Evolutionary conservation across 371 early-diverging fungal species (phyloP).

Genomic region (Polyrhizophydium stewartii): DNA sequence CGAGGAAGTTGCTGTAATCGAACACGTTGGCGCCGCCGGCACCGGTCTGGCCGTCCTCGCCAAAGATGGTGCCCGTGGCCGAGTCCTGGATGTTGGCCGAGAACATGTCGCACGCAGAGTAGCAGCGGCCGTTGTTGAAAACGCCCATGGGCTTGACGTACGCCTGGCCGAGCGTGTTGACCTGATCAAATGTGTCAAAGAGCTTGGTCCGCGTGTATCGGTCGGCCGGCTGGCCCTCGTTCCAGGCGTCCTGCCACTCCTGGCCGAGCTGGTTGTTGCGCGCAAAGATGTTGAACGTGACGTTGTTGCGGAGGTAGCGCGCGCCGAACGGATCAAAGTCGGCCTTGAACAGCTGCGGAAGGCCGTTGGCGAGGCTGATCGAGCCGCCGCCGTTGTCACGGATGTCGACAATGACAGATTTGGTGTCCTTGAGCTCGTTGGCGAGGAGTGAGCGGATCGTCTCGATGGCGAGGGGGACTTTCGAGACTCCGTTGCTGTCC

Average conservation of each 20-base stretch:
- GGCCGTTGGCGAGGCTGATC: constrained; percentile 8
- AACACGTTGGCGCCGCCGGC: constrained; percentile 27
- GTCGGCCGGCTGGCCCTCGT: constrained; percentile 11
- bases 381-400: constrained; percentile 22
- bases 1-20: constrained; percentile 4
- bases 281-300: constrained; percentile 6
- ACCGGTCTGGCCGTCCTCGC: constrained; percentile 26
- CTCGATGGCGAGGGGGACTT: background rate
- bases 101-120: constrained; percentile 27
- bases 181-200: constrained; percentile 3
- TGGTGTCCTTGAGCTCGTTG: constrained; percentile 11
- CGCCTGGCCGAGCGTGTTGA: constrained; percentile 14
- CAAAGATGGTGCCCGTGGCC: constrained; percentile 16
- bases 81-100: constrained; percentile 22
- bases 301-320: constrained; percentile 5
- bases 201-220: constrained; percentile 3
- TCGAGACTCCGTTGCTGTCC: too few relatives aligned
- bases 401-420: constrained; percentile 17
- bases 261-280: background rate
- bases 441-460: background rate
- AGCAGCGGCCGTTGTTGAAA: constrained; percentile 21
- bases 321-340: constrained; percentile 5
- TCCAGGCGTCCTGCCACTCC: constrained; percentile 7
- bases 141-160: constrained; percentile 24
- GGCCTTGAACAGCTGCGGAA: constrained; percentile 17